Evolutionary conservation across 371 early-diverging fungal species (phyloP).

Genomic region (Nematocida major): DNA sequence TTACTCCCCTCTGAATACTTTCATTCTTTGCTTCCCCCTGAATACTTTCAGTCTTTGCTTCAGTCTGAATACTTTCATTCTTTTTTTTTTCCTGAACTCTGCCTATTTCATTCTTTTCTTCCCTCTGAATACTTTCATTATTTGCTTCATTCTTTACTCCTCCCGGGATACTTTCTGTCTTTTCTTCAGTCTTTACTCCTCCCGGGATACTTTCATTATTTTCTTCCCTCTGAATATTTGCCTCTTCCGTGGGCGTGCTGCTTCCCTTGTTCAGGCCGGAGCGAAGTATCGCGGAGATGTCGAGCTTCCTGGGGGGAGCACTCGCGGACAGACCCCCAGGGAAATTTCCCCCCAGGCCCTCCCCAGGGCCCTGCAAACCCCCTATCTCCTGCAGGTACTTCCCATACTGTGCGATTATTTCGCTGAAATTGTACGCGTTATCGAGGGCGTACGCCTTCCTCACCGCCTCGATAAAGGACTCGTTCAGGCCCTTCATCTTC

Average conservation of each 20-base stretch:
- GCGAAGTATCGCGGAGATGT: neutral
- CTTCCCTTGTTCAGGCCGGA: too few species aligned
- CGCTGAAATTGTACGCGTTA: conserved; percentile 10
- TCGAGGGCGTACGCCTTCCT: conserved; percentile 6
- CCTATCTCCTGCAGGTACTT: conserved; percentile 4
- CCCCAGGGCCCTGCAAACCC: neutral
- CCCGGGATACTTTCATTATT: neutral
- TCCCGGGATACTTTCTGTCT: neutral
- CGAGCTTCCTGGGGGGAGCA: too few species aligned
- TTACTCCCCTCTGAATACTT: neutral
- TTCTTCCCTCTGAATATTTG: neutral
- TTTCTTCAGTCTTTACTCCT: neutral
- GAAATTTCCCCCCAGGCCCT: too few species aligned
- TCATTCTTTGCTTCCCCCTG: neutral
- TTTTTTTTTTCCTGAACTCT: neutral
- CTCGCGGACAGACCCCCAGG: too few species aligned
- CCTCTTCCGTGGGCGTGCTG: too few species aligned
- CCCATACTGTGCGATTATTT: conserved; percentile 24
- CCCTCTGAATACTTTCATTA: neutral
- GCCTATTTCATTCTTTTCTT: neutral
- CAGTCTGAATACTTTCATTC: too few species aligned
- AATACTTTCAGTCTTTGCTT: neutral
- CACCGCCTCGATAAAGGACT: conserved; percentile 37
- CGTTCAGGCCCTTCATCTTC: conserved; percentile 39
- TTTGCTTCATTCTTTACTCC: neutral